These are phyloP conservation scores for Brassica carinata DNA, from an alignment of 345 rosid species.

Conservation along the genomic window DNA sequence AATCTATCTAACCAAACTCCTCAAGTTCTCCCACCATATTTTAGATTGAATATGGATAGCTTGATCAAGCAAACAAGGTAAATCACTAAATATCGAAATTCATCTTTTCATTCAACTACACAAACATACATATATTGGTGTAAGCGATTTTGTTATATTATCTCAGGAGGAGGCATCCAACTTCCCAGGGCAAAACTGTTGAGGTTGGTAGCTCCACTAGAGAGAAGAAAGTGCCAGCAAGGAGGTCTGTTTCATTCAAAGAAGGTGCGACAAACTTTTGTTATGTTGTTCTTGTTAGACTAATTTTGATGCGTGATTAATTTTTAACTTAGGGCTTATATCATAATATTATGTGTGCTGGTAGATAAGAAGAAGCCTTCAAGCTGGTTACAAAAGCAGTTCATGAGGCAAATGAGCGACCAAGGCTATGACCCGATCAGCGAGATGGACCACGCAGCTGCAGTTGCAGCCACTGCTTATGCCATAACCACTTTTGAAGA, in stretches of 20 bases:
- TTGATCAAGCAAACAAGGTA: slow-evolving; percentile 43
- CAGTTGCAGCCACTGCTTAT: slow-evolving; percentile 44
- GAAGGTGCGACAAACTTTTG: slow-evolving; percentile 33
- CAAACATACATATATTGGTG: not conserved
- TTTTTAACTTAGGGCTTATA: not conserved
- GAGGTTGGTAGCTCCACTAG: slow-evolving; percentile 24
- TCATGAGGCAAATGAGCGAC: slow-evolving; percentile 38
- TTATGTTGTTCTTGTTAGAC: not conserved
- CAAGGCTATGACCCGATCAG: slow-evolving; percentile 31
- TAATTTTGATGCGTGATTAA: slow-evolving; percentile 5
- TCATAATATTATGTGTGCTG: slow-evolving; percentile 2
- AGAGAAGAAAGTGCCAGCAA: slow-evolving; percentile 34
- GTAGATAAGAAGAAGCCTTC: slow-evolving; percentile 39
- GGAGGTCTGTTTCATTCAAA: slow-evolving; percentile 43
- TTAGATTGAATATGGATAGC: slow-evolving; percentile 37
- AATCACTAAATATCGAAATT: not conserved
- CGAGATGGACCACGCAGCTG: slow-evolving; percentile 41
- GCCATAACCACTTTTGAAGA: slow-evolving; percentile 37
- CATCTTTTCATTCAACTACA: not conserved
- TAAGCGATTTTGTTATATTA: not conserved
- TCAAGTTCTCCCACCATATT: slow-evolving; percentile 26
- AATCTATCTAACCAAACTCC: slow-evolving; percentile 24
- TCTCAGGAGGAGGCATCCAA: slow-evolving; percentile 35
- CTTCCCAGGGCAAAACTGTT: not conserved
- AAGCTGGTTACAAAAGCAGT: slow-evolving; percentile 40